phyloP scores from a whole-genome alignment of 1,139 yeast genomes.

The Pneumocystis canis region DNA sequence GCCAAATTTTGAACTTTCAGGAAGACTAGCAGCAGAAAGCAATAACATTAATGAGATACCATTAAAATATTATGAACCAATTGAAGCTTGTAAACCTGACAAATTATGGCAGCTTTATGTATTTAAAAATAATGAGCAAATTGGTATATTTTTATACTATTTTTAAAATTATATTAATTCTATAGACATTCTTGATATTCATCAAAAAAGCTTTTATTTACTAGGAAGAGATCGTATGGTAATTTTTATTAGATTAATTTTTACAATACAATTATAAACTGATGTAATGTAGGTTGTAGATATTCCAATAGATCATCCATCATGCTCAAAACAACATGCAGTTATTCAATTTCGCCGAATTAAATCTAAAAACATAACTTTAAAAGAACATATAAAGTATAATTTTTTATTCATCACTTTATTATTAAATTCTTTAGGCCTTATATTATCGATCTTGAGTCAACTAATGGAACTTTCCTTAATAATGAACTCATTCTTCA shows the following conservation, averaged over 20 bases:
- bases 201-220: constrained; percentile 25
- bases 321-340: constrained; percentile 42
- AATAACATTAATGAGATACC: constrained; percentile 29
- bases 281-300: constrained; percentile 23
- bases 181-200: constrained; percentile 5
- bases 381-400: constrained; percentile 14
- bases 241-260: neutral
- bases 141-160: neutral
- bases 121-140: constrained; percentile 20
- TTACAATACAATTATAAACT: neutral
- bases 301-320: constrained; percentile 30
- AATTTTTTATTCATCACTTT: constrained; percentile 4
- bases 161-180: neutral
- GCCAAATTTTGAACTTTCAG: constrained; percentile 34
- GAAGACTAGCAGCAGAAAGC: constrained; percentile 34
- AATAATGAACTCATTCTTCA: constrained; percentile 35
- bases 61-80: constrained; percentile 34
- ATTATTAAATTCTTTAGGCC: constrained; percentile 21
- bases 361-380: constrained; percentile 11
- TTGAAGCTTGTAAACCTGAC: constrained; percentile 28
- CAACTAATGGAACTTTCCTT: constrained; percentile 40
- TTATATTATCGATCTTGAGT: constrained; percentile 39
- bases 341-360: constrained; percentile 36
- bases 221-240: constrained; percentile 36
- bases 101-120: constrained; percentile 20